These are phyloP conservation scores for Exophiala alcalophila DNA, from an alignment of 2,329 filamentous ascomycete genomes.

Conservation along the genomic window DNA sequence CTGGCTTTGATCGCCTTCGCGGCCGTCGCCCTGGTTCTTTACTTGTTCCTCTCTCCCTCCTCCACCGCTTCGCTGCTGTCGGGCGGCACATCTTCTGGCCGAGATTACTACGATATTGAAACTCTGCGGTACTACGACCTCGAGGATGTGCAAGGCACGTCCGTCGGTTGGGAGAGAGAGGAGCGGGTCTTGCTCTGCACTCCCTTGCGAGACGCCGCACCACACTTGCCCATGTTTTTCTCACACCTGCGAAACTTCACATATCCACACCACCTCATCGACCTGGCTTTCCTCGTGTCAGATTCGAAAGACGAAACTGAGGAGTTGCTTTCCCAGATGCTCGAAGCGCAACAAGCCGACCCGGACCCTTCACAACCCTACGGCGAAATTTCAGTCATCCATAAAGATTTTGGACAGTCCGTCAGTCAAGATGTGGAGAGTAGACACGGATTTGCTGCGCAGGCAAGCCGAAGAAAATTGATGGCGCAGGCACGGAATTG, in stretches of 20 bases:
- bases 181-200: conserved; percentile 94
- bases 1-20: conserved; percentile 53
- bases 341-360: conserved; percentile 76
- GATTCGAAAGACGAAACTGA: conserved; percentile 94
- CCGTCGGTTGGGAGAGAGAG: conserved; percentile 91
- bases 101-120: conserved; percentile 72
- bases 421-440: conserved; percentile 98
- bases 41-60: conserved; percentile 75
- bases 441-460: conserved; percentile 93
- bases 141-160: conserved; percentile 84
- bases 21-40: conserved; percentile 57
- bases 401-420: conserved; percentile 98
- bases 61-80: conserved; percentile 42
- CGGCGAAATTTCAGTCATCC: conserved; percentile 94
- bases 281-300: conserved; percentile 93
- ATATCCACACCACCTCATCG: conserved; percentile 93
- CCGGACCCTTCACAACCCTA: conserved; percentile 77
- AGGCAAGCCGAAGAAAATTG: conserved; percentile 87
- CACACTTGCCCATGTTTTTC: conserved; percentile 97
- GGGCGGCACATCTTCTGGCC: not conserved
- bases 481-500: conserved; percentile 99
- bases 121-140: conserved; percentile 97
- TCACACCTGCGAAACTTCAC: conserved; percentile 95
- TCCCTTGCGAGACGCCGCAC: conserved; percentile 85
- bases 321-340: conserved; percentile 66